These are phyloP conservation scores for Neospora caninum DNA, from an alignment of 169 alveolate genomes.

Conservation along the genomic window DNA sequence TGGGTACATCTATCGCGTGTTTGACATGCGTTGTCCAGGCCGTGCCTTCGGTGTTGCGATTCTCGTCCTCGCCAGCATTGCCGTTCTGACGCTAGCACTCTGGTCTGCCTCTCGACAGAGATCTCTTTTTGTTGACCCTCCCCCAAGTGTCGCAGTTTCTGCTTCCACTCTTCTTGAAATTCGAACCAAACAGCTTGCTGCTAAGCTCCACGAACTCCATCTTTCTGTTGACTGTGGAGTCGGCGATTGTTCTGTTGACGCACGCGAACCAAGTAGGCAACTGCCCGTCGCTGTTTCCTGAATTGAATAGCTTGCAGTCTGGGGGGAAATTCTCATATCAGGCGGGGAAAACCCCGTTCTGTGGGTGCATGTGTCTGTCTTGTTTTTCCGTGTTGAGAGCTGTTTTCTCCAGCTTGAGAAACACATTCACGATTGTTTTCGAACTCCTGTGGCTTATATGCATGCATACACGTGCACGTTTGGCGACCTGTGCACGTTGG, in stretches of 20 bases:
- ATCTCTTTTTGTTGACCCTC: constrained; percentile 57
- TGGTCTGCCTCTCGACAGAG: constrained; percentile 40
- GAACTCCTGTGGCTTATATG: no score
- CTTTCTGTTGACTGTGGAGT: not conserved
- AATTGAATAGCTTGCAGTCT: no score
- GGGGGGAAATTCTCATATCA: no score
- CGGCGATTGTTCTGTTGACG: not conserved
- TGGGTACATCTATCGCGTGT: constrained; percentile 59
- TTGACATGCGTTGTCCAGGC: constrained; percentile 30
- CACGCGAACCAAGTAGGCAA: no score
- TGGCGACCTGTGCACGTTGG: no score
- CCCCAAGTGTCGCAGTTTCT: constrained; percentile 57
- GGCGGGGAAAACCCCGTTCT: no score
- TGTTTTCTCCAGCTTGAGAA: no score
- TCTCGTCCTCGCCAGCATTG: constrained; percentile 23
- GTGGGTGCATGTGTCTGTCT: no score
- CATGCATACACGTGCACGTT: no score
- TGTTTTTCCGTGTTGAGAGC: no score
- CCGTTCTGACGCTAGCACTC: not conserved
- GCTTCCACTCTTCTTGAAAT: constrained; percentile 33
- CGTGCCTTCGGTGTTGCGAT: constrained; percentile 22
- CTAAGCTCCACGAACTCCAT: not conserved
- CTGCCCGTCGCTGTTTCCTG: no score
- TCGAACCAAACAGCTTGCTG: not conserved
- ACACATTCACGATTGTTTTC: no score